These are phyloP conservation scores for Penicillium lagena DNA, from an alignment of 495 filamentous ascomycete species.

Conservation along the genomic window DNA sequence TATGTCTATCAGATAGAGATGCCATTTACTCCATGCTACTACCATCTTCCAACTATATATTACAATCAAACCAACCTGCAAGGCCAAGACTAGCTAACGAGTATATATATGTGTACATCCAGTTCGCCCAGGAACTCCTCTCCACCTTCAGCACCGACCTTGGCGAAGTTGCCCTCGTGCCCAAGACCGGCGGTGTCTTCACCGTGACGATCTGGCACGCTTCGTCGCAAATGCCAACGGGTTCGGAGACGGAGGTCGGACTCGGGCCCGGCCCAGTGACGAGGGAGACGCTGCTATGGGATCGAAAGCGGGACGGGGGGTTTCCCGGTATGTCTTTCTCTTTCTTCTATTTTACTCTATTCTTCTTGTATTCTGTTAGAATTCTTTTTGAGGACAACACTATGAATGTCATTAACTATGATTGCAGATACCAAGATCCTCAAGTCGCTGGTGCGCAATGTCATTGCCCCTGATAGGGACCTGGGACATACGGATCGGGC, in stretches of 20 bases:
- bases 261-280: constrained; percentile 1
- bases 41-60: neutral
- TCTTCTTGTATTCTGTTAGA: constrained; percentile 4
- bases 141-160: constrained; percentile 86
- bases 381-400: neutral
- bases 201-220: constrained; percentile 54
- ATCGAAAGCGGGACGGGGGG: constrained; percentile 79
- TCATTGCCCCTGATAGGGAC: constrained; percentile 68
- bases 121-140: constrained; percentile 96
- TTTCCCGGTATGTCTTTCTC: constrained; percentile 65
- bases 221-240: constrained; percentile 1
- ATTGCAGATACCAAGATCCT: constrained; percentile 71
- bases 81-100: too few relatives aligned
- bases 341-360: neutral
- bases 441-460: constrained; percentile 82
- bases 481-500: constrained; percentile 76
- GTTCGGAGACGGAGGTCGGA: neutral
- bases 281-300: constrained; percentile 64
- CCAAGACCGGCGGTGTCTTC: constrained; percentile 80
- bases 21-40: neutral
- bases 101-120: neutral
- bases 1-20: neutral
- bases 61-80: neutral
- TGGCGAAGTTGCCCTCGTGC: constrained; percentile 87
- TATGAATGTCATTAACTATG: neutral